phyloP scores from a whole-genome alignment of 139 green algal species.

The Coccomyxa sp. region DNA sequence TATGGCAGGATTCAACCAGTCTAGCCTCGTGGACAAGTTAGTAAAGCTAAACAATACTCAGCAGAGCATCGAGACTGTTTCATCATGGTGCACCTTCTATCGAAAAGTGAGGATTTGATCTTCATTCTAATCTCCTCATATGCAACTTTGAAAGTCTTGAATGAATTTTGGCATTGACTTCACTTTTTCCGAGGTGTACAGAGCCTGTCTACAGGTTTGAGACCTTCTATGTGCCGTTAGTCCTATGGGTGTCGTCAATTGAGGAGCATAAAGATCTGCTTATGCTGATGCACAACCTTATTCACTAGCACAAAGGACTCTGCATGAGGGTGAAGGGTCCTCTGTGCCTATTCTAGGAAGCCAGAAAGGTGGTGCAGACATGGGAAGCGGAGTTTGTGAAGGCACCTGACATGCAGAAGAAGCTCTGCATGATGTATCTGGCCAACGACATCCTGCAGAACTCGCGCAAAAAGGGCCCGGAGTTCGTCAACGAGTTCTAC shows the following conservation, averaged over 20 bases:
- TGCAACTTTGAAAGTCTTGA: neutral
- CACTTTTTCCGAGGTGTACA: neutral
- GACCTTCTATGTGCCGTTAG: no score
- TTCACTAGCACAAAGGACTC: no score
- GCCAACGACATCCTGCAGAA: conserved; percentile 80
- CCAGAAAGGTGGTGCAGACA: conserved; percentile 19
- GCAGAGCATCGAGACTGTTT: conserved; percentile 56
- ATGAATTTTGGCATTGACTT: neutral
- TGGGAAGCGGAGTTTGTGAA: conserved; percentile 46
- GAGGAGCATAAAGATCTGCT: neutral
- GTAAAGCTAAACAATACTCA: conserved; percentile 51
- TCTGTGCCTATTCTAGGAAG: conserved; percentile 9
- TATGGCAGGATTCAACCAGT: conserved; percentile 28
- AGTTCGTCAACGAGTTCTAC: conserved; percentile 68
- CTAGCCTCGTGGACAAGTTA: conserved; percentile 33
- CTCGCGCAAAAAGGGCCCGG: conserved; percentile 58
- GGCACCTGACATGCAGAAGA: conserved; percentile 18
- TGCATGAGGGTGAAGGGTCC: neutral
- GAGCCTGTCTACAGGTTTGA: neutral
- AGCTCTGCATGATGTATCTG: conserved; percentile 64
- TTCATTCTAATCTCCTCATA: neutral
- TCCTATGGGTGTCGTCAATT: no score
- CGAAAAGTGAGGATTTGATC: neutral
- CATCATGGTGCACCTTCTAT: conserved; percentile 38
- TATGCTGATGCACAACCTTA: neutral